Conservation (phyloP, 2,329 filamentous ascomycete species). For the Phaeoacremonium minimum region DNA sequence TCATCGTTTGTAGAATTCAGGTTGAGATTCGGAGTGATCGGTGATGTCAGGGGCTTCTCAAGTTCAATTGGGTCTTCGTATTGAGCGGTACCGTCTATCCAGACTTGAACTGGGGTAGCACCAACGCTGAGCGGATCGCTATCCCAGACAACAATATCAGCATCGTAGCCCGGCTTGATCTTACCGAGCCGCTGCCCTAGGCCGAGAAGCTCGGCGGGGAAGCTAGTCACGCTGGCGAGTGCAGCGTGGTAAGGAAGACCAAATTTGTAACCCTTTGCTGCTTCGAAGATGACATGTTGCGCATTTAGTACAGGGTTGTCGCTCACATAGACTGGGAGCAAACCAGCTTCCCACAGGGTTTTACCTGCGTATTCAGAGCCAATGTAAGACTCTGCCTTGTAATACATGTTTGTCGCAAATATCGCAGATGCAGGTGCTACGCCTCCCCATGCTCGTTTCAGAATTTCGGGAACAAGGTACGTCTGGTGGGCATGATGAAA, state of each 20-base stretch:
- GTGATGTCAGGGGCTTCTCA: conserved; percentile 37
- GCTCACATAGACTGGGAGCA: conserved; percentile 65
- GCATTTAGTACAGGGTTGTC: conserved; percentile 68
- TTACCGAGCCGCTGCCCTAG: conserved; percentile 56
- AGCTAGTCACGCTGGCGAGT: conserved; percentile 52
- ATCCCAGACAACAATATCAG: conserved; percentile 60
- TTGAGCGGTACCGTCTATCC: conserved; percentile 59
- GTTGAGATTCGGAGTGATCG: conserved; percentile 32
- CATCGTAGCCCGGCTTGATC: conserved; percentile 57
- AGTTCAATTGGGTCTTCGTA: conserved; percentile 51
- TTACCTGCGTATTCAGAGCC: conserved; percentile 65
- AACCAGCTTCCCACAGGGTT: conserved; percentile 58
- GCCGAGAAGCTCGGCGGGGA: conserved; percentile 54
- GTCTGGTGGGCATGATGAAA: conserved; percentile 70
- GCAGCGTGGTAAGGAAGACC: conserved; percentile 58
- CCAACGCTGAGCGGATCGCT: conserved; percentile 57
- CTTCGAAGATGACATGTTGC: conserved; percentile 65
- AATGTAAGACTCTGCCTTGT: conserved; percentile 63
- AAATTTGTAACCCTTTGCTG: conserved; percentile 55
- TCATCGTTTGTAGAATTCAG: conserved; percentile 38
- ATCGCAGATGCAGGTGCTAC: conserved; percentile 54
- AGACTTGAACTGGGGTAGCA: conserved; percentile 56
- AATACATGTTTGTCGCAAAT: conserved; percentile 70
- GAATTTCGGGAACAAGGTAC: conserved; percentile 60
- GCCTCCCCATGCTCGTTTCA: conserved; percentile 52